Evolutionary conservation across 140 eudicot species (phyloP).

Genomic region (Ambrosia hybrid): DNA sequence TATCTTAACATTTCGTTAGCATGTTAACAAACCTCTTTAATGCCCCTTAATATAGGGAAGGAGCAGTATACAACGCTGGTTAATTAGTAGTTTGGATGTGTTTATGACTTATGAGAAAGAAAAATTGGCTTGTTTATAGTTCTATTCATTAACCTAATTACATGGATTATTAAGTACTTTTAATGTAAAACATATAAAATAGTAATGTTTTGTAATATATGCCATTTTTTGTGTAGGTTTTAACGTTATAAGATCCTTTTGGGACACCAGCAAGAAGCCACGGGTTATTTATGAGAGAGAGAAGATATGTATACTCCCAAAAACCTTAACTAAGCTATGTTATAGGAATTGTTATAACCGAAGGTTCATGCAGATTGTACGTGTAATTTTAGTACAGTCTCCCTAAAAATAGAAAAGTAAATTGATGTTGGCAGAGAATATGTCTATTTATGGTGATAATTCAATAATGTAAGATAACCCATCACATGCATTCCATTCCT

Average conservation of each 20-base stretch:
- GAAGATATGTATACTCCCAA: background rate
- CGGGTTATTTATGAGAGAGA: constrained; percentile 10
- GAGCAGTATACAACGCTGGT: no score
- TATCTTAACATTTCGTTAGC: no score
- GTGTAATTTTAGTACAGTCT: constrained; percentile 16
- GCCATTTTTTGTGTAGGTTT: constrained; percentile 10
- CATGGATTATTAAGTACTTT: no score
- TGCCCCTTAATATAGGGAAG: no score
- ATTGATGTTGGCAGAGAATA: constrained; percentile 41
- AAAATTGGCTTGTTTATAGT: no score
- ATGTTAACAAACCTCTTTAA: no score
- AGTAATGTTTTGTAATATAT: background rate
- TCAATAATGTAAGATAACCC: constrained; percentile 43
- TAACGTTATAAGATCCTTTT: constrained; percentile 19
- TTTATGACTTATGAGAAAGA: no score
- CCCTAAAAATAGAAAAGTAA: constrained; percentile 9
- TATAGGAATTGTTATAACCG: constrained; percentile 30
- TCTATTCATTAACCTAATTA: no score
- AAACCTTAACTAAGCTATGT: background rate
- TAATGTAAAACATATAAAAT: no score
- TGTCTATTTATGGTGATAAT: constrained; percentile 38
- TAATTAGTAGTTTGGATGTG: no score
- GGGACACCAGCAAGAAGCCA: constrained; percentile 26
- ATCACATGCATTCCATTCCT: constrained; percentile 35
- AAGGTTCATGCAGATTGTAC: constrained; percentile 44